phyloP scores from a whole-genome alignment of 169 alveolate genomes.

The Sarcocystis neurona region DNA sequence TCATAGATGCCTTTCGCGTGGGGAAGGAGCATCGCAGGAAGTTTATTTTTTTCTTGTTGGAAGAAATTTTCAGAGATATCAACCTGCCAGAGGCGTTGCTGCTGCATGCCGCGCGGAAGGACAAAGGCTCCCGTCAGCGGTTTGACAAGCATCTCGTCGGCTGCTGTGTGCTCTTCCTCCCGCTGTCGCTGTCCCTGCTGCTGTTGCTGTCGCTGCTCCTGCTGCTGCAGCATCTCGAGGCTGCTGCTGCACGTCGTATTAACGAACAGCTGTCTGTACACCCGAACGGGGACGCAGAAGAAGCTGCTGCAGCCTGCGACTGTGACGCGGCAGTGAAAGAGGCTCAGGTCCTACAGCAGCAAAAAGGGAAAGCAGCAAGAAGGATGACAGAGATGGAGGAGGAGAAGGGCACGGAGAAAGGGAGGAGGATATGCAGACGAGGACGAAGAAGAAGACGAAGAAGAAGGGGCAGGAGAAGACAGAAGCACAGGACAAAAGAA shows the following conservation, averaged over 20 bases:
- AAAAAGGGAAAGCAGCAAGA: not conserved
- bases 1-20: not conserved
- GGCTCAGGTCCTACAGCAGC: not conserved
- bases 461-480: no score
- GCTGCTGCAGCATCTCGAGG: no score
- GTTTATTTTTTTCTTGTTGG: not conserved
- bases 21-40: not conserved
- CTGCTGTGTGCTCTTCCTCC: not conserved
- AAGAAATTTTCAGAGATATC: not conserved
- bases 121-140: not conserved
- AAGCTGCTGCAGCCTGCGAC: not conserved
- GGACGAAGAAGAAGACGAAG: no score
- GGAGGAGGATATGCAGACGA: not conserved
- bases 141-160: not conserved
- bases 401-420: not conserved
- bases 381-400: not conserved
- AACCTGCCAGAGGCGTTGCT: not conserved
- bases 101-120: constrained; percentile 32
- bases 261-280: not conserved
- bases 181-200: not conserved
- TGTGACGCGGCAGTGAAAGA: not conserved
- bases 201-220: not conserved
- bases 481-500: no score
- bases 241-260: not conserved
- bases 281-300: constrained; percentile 1